Conservation (phyloP, 2,329 filamentous ascomycete genomes). For the Penicillium thymicola region DNA sequence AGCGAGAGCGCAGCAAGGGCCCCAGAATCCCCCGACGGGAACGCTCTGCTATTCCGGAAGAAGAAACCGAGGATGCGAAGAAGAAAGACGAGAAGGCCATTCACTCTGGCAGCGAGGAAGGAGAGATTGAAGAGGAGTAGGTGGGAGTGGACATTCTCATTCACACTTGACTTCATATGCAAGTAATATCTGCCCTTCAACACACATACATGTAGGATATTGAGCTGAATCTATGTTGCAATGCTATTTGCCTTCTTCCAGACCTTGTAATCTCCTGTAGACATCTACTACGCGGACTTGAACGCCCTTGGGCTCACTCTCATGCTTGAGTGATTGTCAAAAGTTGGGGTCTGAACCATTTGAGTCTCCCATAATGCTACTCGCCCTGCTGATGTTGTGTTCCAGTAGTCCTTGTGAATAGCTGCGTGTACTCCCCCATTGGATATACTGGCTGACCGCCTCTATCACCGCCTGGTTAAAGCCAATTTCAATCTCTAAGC, state of each 20-base stretch:
- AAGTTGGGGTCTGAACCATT: too few species aligned
- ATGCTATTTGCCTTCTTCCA: not conserved
- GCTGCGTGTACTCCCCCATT: too few species aligned
- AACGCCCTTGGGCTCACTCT: too few species aligned
- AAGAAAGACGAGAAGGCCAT: slow-evolving; percentile 52
- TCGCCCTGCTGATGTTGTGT: too few species aligned
- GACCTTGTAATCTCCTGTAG: not conserved
- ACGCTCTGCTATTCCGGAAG: slow-evolving; percentile 33
- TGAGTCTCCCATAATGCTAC: too few species aligned
- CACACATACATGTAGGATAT: not conserved
- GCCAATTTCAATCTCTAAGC: too few species aligned
- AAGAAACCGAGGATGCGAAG: slow-evolving; percentile 31
- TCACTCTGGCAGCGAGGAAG: slow-evolving; percentile 90
- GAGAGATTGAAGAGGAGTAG: slow-evolving; percentile 73
- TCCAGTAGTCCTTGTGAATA: too few species aligned
- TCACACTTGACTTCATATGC: not conserved
- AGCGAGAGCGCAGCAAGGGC: slow-evolving; percentile 36
- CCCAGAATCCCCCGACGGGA: slow-evolving; percentile 54
- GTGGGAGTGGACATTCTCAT: not conserved
- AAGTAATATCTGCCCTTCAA: slow-evolving; percentile 3
- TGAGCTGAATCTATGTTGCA: slow-evolving; percentile 1
- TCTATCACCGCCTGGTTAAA: too few species aligned
- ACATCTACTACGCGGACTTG: not conserved
- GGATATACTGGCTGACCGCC: too few species aligned
- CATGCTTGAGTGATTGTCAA: too few species aligned